Conservation (phyloP, 129 eudicot species). For the Mikania micrantha region DNA sequence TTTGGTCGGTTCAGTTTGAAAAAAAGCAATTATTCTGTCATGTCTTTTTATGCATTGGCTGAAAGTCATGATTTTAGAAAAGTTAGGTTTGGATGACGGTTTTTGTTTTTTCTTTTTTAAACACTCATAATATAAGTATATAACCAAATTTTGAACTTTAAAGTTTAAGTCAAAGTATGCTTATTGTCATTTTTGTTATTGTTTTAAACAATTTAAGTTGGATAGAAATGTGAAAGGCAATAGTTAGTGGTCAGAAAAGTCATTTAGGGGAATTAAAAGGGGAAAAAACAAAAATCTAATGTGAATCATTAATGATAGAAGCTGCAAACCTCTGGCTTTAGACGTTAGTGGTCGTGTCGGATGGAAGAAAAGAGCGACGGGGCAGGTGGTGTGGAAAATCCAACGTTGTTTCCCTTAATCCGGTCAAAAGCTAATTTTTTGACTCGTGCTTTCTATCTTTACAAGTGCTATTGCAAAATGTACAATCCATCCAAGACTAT, state of each 20-base stretch:
- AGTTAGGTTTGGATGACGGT: no score
- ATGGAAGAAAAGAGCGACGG: neutral
- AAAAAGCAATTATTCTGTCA: no score
- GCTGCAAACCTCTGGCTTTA: neutral
- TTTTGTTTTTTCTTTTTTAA: no score
- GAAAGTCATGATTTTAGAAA: no score
- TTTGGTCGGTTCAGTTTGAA: no score
- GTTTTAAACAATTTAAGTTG: neutral
- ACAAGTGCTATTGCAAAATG: neutral
- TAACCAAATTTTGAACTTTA: no score
- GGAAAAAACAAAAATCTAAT: neutral
- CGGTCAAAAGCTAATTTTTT: slow-evolving; percentile 25
- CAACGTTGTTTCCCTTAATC: slow-evolving; percentile 8
- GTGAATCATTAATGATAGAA: neutral
- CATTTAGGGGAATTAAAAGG: neutral
- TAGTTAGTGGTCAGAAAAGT: neutral
- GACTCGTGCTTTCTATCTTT: slow-evolving; percentile 10
- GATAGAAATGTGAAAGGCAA: neutral
- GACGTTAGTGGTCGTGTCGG: slow-evolving; percentile 20
- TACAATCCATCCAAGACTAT: neutral
- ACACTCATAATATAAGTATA: no score
- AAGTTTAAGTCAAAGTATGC: neutral
- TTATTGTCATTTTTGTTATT: neutral
- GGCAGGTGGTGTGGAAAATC: slow-evolving; percentile 17
- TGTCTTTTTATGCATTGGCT: no score